Evolutionary conservation across 2,329 filamentous ascomycete species (phyloP), one percentile per base, ranked within the genome.

Genomic region (Fusarium buharicum): DNA sequence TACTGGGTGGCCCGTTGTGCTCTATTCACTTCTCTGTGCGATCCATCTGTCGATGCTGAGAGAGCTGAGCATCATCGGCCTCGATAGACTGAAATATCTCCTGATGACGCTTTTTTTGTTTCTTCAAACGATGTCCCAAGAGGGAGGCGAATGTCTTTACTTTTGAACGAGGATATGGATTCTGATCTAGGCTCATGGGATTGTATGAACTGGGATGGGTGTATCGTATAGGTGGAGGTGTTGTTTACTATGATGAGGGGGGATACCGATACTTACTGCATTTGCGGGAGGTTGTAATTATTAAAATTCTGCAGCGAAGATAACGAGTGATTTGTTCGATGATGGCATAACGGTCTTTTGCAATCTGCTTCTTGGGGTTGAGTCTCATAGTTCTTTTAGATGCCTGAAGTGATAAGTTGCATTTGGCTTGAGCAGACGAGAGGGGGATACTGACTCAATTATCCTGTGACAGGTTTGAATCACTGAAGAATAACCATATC

Each of bases 31-130:
- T 64, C 38, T 51, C 28, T 37, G 39, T 37, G 59, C 40, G 37
- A 55, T 45, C 48, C 40, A 44, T 50, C 45, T 52, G 36, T 62
- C 50, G 50, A 62, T 55, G 47, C 38, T 43, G 50, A 43, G 55
- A 64, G 55, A 64, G 60, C 60, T 53, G 51, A 39, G 52, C 55
- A 37, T 54, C 44, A n/a, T 64, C 46, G 47, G 61, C 49, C 22
- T 55, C 27, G 51, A 56, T 54, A 50, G 48, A 59, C 46, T 48
- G 58, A 46, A 40, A 53, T 51, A 53, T 53, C 31, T 54, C 34
- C 50, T 39, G 44, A 59, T 50, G 59, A 66, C 27, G 30, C 52
- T 44, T 36, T 57, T 28, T 28, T 28, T 24, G 22, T 5, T 28
- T 55, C 39, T 45, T 53, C 40, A 54, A 53, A 58, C 34, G 52